phyloP scores from a whole-genome alignment of 495 filamentous ascomycete species.

The Aspergillus avenaceus region DNA sequence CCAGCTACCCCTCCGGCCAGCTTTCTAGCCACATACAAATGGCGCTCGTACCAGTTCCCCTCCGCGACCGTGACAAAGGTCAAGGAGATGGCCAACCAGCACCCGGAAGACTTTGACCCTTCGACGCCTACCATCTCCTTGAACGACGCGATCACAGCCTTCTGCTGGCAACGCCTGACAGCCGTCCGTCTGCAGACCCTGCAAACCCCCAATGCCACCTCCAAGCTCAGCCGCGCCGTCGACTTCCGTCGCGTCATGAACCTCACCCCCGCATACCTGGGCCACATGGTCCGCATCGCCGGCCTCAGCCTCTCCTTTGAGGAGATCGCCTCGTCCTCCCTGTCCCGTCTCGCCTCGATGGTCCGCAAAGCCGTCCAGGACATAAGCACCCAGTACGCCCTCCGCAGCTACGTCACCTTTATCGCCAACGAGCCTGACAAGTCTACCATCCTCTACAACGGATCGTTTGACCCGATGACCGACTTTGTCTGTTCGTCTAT shows the following conservation, averaged over 20 bases:
- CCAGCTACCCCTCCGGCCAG: not conserved
- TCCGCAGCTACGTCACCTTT: slow-evolving; percentile 38
- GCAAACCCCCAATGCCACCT: slow-evolving; percentile 7
- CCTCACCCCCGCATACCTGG: slow-evolving; percentile 36
- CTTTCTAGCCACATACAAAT: slow-evolving; percentile 9
- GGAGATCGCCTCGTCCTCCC: slow-evolving; percentile 11
- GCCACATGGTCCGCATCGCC: slow-evolving; percentile 27
- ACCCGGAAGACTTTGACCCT: slow-evolving; percentile 1
- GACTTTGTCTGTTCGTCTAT: slow-evolving; percentile 31
- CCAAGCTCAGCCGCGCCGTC: slow-evolving; percentile 33
- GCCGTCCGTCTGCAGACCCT: slow-evolving; percentile 10
- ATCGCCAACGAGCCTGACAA: slow-evolving; percentile 33
- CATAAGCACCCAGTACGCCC: slow-evolving; percentile 23
- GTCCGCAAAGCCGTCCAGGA: slow-evolving; percentile 25
- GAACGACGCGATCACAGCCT: slow-evolving; percentile 51
- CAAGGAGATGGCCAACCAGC: slow-evolving; percentile 15
- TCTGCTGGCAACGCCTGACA: slow-evolving; percentile 38
- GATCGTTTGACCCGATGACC: slow-evolving; percentile 21
- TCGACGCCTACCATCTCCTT: slow-evolving; percentile 28
- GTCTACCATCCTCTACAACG: slow-evolving; percentile 30
- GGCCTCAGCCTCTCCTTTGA: slow-evolving; percentile 19
- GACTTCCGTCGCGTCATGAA: slow-evolving; percentile 30
- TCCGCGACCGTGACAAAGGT: slow-evolving; percentile 7
- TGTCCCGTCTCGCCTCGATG: slow-evolving; percentile 19
- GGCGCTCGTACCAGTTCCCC: slow-evolving; percentile 23